Conservation (phyloP, 1,284 basidiomycete species). For the Ceratobasidium sp. region DNA sequence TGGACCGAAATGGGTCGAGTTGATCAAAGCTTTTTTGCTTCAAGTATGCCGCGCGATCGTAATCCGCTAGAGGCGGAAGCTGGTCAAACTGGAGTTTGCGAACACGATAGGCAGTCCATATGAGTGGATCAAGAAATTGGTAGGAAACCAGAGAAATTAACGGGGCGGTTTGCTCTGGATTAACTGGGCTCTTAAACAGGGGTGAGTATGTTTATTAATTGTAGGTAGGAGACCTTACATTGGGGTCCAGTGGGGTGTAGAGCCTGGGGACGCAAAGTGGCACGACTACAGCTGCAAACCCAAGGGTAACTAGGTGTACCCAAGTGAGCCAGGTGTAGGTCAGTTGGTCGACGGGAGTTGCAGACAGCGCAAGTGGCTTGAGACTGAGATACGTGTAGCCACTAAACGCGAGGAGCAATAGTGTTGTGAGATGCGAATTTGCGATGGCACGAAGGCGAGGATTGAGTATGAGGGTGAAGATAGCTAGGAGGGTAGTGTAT, state of each 20-base stretch:
- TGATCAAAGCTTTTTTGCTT: slow-evolving; percentile 26
- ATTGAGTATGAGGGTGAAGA: slow-evolving; percentile 40
- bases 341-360: slow-evolving; percentile 25
- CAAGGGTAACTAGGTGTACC: slow-evolving; percentile 46
- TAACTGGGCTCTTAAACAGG: slow-evolving; percentile 44
- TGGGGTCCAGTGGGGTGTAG: slow-evolving; percentile 49
- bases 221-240: slow-evolving; percentile 51
- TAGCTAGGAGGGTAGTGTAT: slow-evolving; percentile 45
- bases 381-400: slow-evolving; percentile 48
- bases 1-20: slow-evolving; percentile 45
- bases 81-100: slow-evolving; percentile 49
- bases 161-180: slow-evolving; percentile 60
- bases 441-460: slow-evolving; percentile 4
- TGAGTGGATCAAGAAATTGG: slow-evolving; percentile 56
- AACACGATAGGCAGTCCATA: slow-evolving; percentile 51
- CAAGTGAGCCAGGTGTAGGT: slow-evolving; percentile 49
- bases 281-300: slow-evolving; percentile 47
- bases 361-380: slow-evolving; percentile 47
- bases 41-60: slow-evolving; percentile 47
- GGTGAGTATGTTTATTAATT: not conserved
- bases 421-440: slow-evolving; percentile 12
- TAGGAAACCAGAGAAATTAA: slow-evolving; percentile 55
- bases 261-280: slow-evolving; percentile 48
- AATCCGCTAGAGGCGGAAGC: slow-evolving; percentile 48
- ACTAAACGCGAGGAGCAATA: slow-evolving; percentile 47